Evolutionary conservation across 148 eudicot species (phyloP), one percentile per base, ranked within the genome.

Genomic region (Chenopodium berlandieri): DNA sequence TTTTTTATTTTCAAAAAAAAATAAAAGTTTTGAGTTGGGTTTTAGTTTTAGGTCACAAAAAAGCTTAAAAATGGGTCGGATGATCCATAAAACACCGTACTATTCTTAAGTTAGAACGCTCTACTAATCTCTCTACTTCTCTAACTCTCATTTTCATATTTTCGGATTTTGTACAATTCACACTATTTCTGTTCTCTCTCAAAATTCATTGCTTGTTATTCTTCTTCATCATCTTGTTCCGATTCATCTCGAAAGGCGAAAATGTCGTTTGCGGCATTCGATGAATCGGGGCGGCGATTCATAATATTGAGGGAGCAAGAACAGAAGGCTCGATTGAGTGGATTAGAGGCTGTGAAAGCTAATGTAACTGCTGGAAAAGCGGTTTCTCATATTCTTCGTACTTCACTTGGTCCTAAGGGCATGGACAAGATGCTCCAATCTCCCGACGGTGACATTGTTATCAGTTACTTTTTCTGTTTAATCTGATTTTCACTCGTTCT

Each of bases 391-490:
- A 94, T 95, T n/a, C 90, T 95, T 12, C 92, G 95, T 0, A 91
- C 97, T 62, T 95, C 99, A 1, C 92, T 94, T 9, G 98, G 99
- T 4, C 99, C 99, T 19, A 96, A 96, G 78, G 99, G 99, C 89
- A 92, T 94, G 98, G 99, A 96, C 66, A 95, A 95, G 86, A 93
- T 95, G 92, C 97, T 95, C 40, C 96, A 92, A 82, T 91, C 94
- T 79, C 99, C 99, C 52, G 97, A 93, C 81, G 99, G 97, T 70
- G 99, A 95, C 30, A 92, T 95, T 81, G 91, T 89, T 79, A 94
- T 95, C 88, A 93, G 99, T 95, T 82, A 80, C 67, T 56, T 30
- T 77, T 52, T 68, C 60, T 76, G 68, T 76, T 34, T 67, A 10
- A 9, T 48, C 13, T 0, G 52, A 11, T 9, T 48, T 11, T 48